A percentile compares a stretch with the other conserved stretches of the same genome.
Evolutionary conservation across 1,284 basidiomycete genomes (phyloP).

Genomic region (Malassezia obtusa): DNA sequence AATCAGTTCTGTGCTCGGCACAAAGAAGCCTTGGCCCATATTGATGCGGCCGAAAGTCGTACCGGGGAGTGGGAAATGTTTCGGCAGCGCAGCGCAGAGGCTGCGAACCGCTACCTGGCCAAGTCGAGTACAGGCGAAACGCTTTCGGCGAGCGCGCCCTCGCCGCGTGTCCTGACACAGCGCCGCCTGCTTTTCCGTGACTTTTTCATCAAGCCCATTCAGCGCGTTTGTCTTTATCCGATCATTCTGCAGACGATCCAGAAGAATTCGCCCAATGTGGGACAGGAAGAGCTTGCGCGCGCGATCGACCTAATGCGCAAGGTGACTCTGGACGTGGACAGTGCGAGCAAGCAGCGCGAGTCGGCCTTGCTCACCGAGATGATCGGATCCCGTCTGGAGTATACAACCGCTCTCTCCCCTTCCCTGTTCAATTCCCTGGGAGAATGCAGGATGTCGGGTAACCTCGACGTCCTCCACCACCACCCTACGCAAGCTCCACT

Average conservation of each 20-base stretch:
- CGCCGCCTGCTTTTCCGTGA: constrained; percentile 39
- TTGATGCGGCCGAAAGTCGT: constrained; percentile 40
- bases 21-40: constrained; percentile 38
- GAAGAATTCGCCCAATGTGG: constrained; percentile 27
- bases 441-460: constrained; percentile 35
- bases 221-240: constrained; percentile 44
- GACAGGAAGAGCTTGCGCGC: constrained; percentile 15
- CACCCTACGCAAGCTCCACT: constrained; percentile 31
- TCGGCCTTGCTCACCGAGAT: constrained; percentile 35
- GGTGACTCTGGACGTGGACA: constrained; percentile 37
- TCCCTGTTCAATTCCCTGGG: constrained; percentile 33
- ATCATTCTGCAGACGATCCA: constrained; percentile 39
- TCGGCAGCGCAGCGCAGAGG: constrained; percentile 34
- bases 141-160: background rate
- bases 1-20: constrained; percentile 42
- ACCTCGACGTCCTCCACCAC: constrained; percentile 43
- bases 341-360: constrained; percentile 35
- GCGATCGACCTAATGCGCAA: constrained; percentile 35
- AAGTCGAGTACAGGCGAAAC: background rate
- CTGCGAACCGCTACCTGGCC: constrained; percentile 1
- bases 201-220: constrained; percentile 46
- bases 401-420: constrained; percentile 23
- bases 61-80: constrained; percentile 39
- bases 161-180: constrained; percentile 14
- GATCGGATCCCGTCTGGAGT: constrained; percentile 36